Percentiles rank a stretch among this genome's conserved stretches.
Evolutionary conservation across 768 basidiomycete genomes (phyloP).

Genomic region (Boletus huronensis): DNA sequence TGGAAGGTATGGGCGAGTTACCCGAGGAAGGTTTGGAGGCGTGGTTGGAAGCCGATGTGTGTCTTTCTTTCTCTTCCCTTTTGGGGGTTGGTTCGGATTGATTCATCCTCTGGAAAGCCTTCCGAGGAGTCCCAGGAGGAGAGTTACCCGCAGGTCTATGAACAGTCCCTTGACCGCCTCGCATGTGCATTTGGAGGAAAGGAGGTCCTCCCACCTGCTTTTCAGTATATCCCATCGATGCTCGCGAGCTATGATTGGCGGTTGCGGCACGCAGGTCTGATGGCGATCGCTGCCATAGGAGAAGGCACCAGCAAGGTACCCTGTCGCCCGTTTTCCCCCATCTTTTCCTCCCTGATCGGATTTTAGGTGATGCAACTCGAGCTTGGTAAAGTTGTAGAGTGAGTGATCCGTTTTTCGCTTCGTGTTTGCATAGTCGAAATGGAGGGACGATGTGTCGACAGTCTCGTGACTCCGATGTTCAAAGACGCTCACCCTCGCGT

Average conservation of each 20-base stretch:
- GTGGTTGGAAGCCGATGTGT: constrained; percentile 76
- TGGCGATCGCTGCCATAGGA: constrained; percentile 82
- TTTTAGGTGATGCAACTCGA: constrained; percentile 73
- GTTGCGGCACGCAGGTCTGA: constrained; percentile 77
- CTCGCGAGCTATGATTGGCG: constrained; percentile 82
- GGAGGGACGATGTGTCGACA: constrained; percentile 22
- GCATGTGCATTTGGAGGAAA: constrained; percentile 79
- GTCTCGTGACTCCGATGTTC: constrained; percentile 76
- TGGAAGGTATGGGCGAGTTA: constrained; percentile 81
- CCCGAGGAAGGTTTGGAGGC: constrained; percentile 53
- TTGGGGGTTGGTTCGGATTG: background rate
- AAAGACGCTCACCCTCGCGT: constrained; percentile 73
- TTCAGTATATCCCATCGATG: constrained; percentile 82
- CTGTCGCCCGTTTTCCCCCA: background rate
- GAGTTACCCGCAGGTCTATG: constrained; percentile 69
- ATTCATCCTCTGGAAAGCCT: constrained; percentile 40
- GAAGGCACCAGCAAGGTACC: constrained; percentile 75
- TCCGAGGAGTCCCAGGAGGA: constrained; percentile 60
- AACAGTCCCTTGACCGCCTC: constrained; percentile 78
- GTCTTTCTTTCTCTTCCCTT: constrained; percentile 31
- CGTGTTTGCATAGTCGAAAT: background rate
- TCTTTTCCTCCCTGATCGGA: background rate
- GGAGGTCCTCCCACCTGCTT: constrained; percentile 72
- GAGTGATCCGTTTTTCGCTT: constrained; percentile 23
- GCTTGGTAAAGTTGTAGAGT: constrained; percentile 80